phyloP scores from a whole-genome alignment of 2,329 filamentous ascomycete genomes.

The Sarocladiaceae sp. region DNA sequence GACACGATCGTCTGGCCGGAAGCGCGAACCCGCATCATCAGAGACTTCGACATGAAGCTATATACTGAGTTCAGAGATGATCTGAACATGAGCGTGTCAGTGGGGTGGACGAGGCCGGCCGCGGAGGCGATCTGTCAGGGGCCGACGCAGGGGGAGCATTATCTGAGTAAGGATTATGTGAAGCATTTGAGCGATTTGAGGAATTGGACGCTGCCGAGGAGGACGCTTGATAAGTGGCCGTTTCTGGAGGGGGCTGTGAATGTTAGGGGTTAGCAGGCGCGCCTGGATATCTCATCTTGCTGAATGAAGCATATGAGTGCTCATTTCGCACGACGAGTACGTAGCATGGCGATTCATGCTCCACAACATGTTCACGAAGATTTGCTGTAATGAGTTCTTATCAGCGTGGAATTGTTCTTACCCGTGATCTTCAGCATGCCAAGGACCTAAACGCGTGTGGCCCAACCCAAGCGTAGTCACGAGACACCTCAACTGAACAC shows the following conservation, averaged over 20 bases:
- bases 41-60: slow-evolving; percentile 8
- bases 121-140: slow-evolving; percentile 5
- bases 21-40: slow-evolving; percentile 16
- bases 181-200: slow-evolving; percentile 5
- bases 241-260: not conserved
- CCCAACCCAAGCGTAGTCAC: too few relatives aligned
- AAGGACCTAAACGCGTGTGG: too few relatives aligned
- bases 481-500: too few relatives aligned
- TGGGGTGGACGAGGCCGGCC: slow-evolving; percentile 2
- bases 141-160: slow-evolving; percentile 1
- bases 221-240: not conserved
- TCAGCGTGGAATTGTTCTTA: too few relatives aligned
- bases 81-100: not conserved
- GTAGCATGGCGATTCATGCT: too few relatives aligned
- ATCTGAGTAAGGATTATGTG: slow-evolving; percentile 1
- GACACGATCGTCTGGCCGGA: slow-evolving; percentile 19
- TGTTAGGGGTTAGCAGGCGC: not conserved
- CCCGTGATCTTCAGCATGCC: too few relatives aligned
- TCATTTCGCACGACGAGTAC: too few relatives aligned
- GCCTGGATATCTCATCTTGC: too few relatives aligned
- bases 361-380: too few relatives aligned
- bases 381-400: too few relatives aligned
- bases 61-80: not conserved
- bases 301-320: too few relatives aligned
- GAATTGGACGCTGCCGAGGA: slow-evolving; percentile 2